Conservation (phyloP, 2,329 filamentous ascomycete genomes). For the Claviceps citrina region DNA sequence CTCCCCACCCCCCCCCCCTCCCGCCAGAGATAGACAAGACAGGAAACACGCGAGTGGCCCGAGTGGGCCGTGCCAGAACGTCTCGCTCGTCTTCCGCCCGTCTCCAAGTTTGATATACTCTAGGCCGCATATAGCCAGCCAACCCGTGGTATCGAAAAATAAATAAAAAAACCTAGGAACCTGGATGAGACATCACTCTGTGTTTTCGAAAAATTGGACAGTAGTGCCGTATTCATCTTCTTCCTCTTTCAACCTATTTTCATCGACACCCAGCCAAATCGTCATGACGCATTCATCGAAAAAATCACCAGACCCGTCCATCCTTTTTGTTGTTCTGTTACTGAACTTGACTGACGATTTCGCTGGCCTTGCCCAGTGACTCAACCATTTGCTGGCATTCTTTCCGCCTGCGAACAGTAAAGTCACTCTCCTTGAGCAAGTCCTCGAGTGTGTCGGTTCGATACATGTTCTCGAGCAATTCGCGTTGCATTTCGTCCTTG, state of each 20-base stretch:
- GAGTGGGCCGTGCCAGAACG: no score
- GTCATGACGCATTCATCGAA: not conserved
- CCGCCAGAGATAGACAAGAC: no score
- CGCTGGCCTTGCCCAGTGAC: constrained; percentile 71
- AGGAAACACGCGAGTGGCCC: not conserved
- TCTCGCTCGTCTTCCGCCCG: constrained; percentile 5
- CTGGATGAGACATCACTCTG: not conserved
- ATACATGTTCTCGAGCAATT: constrained; percentile 96
- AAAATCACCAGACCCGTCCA: not conserved
- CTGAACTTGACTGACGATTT: constrained; percentile 80
- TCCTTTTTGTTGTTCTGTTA: no score
- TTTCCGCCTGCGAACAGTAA: constrained; percentile 85
- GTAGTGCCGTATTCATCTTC: not conserved
- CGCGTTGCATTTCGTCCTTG: constrained; percentile 96
- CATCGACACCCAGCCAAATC: not conserved
- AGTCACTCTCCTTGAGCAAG: constrained; percentile 93
- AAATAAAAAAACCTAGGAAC: constrained; percentile 11
- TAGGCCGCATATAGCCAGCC: constrained; percentile 16
- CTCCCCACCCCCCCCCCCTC: no score
- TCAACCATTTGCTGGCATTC: constrained; percentile 99
- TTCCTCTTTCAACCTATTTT: not conserved
- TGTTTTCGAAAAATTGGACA: not conserved
- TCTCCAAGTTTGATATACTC: constrained; percentile 19
- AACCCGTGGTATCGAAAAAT: constrained; percentile 23
- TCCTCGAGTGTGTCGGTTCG: constrained; percentile 79